Base-by-base conservation (phyloP, 345 rosid genomes). In the Syzygium jambos region DNA sequence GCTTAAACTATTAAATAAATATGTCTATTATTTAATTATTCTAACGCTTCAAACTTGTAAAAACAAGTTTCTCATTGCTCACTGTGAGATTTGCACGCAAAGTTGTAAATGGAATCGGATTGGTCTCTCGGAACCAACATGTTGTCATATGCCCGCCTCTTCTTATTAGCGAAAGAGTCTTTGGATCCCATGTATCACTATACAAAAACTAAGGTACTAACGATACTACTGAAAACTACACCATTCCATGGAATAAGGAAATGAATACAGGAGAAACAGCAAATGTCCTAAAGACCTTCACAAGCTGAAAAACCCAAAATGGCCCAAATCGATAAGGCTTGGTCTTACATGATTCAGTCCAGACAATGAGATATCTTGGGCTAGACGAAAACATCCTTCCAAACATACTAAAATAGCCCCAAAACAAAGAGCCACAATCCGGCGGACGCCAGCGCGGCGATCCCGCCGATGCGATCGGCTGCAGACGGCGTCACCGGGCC, bases 401-500 rank as follows among this genome's bases (percentile, higher is more conserved):
- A 1, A 5, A 11, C 25, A 5, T 9, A 19, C 82, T 73, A 38
- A 73, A 73, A 38, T 16, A 89, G 34, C 89, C 89, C 85, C 22
- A 91, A 17, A 6, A 90, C 92, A 43, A 77, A 59, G 59, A 86
- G 57, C 51, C 87, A 51, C 19, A 61, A 8, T 17, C 82, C 49
- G 27, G 54, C 8, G 27, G 55, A 17, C 84, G 27, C 41, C 49
- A 91, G 5, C 22, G 43, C 16, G 51, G 87, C 34, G 21, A 86
- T 27, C 19, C 54, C 73, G 23, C 68, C 16, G 23, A 29, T 27
- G 17, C 55, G 90, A 87, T 43, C 30, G 10, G 96, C 87, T 29
- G 43, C 89, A 7, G 97, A 94, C 4, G 95, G 94, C 13, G 78
- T 51, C 0, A 92, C 86, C 6, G 92, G 93, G 6, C 85, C 90